Conservation (phyloP, 139 green algal species). For the Chlamydomonas schloesseri region DNA sequence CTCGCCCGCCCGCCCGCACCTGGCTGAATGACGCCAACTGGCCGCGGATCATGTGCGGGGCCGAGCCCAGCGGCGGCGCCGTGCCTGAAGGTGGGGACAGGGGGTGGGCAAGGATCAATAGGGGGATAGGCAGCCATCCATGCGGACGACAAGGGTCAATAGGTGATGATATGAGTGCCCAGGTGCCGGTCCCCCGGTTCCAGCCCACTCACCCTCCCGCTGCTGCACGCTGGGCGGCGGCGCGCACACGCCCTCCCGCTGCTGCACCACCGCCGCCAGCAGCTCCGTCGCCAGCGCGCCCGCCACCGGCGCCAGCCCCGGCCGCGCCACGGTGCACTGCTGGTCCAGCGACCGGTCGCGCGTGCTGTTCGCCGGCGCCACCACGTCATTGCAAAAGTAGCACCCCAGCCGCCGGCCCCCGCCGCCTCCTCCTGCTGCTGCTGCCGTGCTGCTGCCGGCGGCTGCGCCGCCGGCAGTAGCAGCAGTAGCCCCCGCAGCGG, state of each 20-base stretch:
- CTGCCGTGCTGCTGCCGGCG: not conserved
- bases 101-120: too few relatives aligned
- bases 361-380: slow-evolving; percentile 93
- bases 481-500: not conserved
- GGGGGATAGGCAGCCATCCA: too few relatives aligned
- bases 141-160: too few relatives aligned
- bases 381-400: slow-evolving; percentile 99
- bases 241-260: slow-evolving; percentile 71
- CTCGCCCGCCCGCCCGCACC: too few relatives aligned
- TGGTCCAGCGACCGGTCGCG: slow-evolving; percentile 92
- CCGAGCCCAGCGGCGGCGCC: slow-evolving; percentile 73
- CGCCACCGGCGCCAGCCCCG: slow-evolving; percentile 92
- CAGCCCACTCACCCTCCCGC: too few relatives aligned
- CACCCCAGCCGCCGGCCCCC: slow-evolving; percentile 83
- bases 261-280: slow-evolving; percentile 83
- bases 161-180: too few relatives aligned
- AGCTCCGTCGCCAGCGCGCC: slow-evolving; percentile 93
- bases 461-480: not conserved
- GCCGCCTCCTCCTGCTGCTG: not conserved
- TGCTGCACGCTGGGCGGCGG: slow-evolving; percentile 49
- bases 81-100: not conserved
- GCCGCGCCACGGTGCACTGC: slow-evolving; percentile 96
- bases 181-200: too few relatives aligned
- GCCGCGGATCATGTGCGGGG: slow-evolving; percentile 83
- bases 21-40: slow-evolving; percentile 59